Evolutionary conservation across 768 basidiomycete species (phyloP), one percentile per base, ranked within the genome.

Genomic region (Mycena filopes): DNA sequence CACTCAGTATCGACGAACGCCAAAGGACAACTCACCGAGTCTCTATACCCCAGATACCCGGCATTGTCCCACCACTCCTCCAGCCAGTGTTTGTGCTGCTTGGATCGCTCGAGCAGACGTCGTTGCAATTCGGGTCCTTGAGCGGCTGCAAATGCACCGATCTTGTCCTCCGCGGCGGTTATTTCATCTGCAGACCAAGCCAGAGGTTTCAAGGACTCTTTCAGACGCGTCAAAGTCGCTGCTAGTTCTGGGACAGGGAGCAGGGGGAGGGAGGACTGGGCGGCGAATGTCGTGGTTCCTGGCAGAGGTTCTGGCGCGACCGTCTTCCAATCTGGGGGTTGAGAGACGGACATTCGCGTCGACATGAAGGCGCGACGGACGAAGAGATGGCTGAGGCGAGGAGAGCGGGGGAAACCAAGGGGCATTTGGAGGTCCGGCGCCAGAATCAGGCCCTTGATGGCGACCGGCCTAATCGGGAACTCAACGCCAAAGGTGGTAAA

Each of bases 11-110:
- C 53, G 21, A 18, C 23, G 18, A 4, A 28, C 6, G 13, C 10
- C 46, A 28, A 16, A 6, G 23, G 26, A 16, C 26, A 28, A 73
- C 88, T 55, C 69, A 93, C 93, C 53, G 94, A 90, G 70, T 96
- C 96, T 55, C 96, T 82, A 75, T 96, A 98, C 6, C 87, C 84
- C 71, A 96, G 82, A 73, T 98, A 98, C 1, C 81, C 93, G 18
- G 74, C 76, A 68, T 94, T 90, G 74, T 98, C 95, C 96, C 96
- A 98, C 95, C 96, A 98, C 62, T 93, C 87, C 70, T 94, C 93
- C 26, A 98, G 81, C 96, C 96, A 98, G 71, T 94, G 92, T 40
- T 83, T 81, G 47, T 80, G 85, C 64, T 85, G 83, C 26, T 78
- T 79, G 20, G 86, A 83, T 46, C 87, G 82, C 43, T 83, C 75